phyloP scores from a whole-genome alignment of 257 asterid species.

The Solanum virginianum region DNA sequence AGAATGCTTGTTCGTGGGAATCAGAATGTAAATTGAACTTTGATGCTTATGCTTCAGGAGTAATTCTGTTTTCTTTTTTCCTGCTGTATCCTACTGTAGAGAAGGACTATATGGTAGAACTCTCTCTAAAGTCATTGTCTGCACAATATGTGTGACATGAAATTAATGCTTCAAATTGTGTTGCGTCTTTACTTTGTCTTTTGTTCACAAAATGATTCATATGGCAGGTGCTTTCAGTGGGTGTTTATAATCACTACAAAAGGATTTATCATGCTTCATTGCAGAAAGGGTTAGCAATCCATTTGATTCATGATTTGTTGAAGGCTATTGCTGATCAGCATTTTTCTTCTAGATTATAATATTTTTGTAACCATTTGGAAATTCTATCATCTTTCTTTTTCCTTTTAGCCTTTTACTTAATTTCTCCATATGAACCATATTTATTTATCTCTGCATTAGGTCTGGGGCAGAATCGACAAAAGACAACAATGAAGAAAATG shows the following conservation, averaged over 20 bases:
- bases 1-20: not conserved
- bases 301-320: not conserved
- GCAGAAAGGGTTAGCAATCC: constrained; percentile 56
- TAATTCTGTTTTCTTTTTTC: not conserved
- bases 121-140: not conserved
- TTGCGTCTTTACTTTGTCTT: not conserved
- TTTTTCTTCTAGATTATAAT: not conserved
- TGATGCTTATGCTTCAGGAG: not conserved
- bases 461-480: constrained; percentile 40
- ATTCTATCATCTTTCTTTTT: not conserved
- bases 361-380: not conserved
- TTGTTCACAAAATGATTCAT: not conserved
- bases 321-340: not conserved
- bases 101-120: not conserved
- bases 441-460: constrained; percentile 31
- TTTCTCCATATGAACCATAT: not conserved
- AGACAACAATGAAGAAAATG: constrained; percentile 54
- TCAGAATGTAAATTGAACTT: not conserved
- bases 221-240: constrained; percentile 81
- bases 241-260: constrained; percentile 87
- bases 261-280: constrained; percentile 61
- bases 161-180: not conserved
- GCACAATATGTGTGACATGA: not conserved
- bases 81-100: not conserved
- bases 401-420: not conserved